Percentiles rank a stretch among this genome's conserved stretches.
phyloP scores from a whole-genome alignment of 768 basidiomycete species.

The Hirschioporus abietinus region DNA sequence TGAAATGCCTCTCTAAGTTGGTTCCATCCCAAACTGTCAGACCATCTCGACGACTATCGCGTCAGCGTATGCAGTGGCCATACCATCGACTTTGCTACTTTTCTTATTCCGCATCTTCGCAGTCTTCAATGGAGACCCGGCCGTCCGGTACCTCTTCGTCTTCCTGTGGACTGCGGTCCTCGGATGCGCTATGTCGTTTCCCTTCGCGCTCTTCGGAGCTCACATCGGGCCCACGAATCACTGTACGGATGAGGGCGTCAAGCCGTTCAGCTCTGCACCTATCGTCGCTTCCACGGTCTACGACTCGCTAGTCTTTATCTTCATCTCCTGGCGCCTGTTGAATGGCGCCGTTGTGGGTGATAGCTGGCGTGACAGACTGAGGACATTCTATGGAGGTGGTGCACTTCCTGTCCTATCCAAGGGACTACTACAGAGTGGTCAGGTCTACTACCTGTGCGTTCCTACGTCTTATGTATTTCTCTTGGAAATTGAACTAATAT shows the following conservation, averaged over 20 bases:
- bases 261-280: slow-evolving; percentile 21
- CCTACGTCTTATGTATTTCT: background rate
- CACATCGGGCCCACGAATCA: slow-evolving; percentile 29
- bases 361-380: slow-evolving; percentile 3
- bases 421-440: slow-evolving; percentile 32
- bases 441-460: slow-evolving; percentile 33
- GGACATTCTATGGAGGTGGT: slow-evolving; percentile 17
- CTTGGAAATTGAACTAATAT: background rate
- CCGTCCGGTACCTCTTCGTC: slow-evolving; percentile 22
- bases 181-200: slow-evolving; percentile 22
- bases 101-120: slow-evolving; percentile 34
- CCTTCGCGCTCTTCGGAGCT: slow-evolving; percentile 20
- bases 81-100: slow-evolving; percentile 27
- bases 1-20: background rate
- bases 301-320: slow-evolving; percentile 30
- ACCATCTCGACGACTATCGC: background rate
- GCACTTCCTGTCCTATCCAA: slow-evolving; percentile 28
- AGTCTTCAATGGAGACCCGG: slow-evolving; percentile 22
- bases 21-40: background rate
- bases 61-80: background rate
- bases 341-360: background rate
- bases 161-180: slow-evolving; percentile 28
- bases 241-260: slow-evolving; percentile 22
- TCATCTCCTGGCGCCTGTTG: slow-evolving; percentile 26
- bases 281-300: slow-evolving; percentile 27